Evolutionary conservation across 805 yeast genomes (phyloP), one percentile per base, ranked within the genome.

Genomic region (Wickerhamiella nectarea): DNA sequence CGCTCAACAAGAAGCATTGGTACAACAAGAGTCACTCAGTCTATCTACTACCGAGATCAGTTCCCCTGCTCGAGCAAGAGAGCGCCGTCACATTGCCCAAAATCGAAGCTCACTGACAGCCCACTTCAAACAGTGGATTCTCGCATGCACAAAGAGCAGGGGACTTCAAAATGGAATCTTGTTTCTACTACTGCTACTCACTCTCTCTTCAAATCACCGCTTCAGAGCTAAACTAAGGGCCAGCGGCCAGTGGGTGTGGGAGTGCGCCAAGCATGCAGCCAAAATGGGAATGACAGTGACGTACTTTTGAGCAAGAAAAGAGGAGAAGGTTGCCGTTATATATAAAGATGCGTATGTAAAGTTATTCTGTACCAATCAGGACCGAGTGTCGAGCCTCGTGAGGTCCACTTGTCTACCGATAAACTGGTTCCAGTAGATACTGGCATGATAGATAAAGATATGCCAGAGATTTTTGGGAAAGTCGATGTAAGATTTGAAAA

Each of bases 371-470:
- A 28, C 6, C 4, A n/a, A 10, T 28, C n/a, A 28, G n/a, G 31
- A 28, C 25, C 21, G 31, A 12, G 41, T 22, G 19, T 35, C 25
- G 19, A 43, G 33, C 24, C 17, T 29, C 3, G 42, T 37, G n/a
- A 35, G 24, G 6, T 24, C 25, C 14, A 34, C 24, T 12, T 25
- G 26, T 19, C 22, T 43, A n/a, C 94, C 94, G 45, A 84, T 69
- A 56, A 84, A 81, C 29, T 58, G 58, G 55, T 80, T 77, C 95
- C 95, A 89, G 58, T 72, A 68, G 33, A 67, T 64, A 46, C 70
- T 71, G 29, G 72, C 37, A 48, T 75, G 66, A 44, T 68, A 63
- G 39, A 85, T 50, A 8, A 63, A 50, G 44, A 74, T 50, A 29
- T 72, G 69, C 62, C 71, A 74, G 1, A 81, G 34, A 44, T 76